Evolutionary conservation across 2,329 filamentous ascomycete species (phyloP), one percentile per base, ranked within the genome.

Genomic region (Xylariaceae sp.): DNA sequence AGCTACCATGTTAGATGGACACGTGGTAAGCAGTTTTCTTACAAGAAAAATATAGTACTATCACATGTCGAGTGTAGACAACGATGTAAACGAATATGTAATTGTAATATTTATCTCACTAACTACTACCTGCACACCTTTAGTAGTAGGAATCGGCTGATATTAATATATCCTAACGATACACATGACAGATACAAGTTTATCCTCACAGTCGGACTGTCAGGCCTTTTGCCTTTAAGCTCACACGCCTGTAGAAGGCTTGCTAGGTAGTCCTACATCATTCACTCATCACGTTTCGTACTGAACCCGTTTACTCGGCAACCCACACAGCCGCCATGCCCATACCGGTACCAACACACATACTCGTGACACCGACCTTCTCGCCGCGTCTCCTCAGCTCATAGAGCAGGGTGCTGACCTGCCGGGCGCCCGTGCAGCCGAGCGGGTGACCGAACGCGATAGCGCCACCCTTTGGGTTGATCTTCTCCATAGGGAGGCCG

Each of bases 341-440:
- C 95, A 98, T 98, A 50, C 92, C 94, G 2, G 94, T 98, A 48
- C 94, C 95, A 46, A 98, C 79, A 74, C 95, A 99, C 95, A 98
- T 98, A 75, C 89, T 94, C 26, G 92, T 97, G 37, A 96, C 87
- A 48, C 95, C 95, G 60, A 98, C 79, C 83, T 90, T 90, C 82
- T 95, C 84, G 56, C 88, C 87, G 51, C 86, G 95, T 73, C 94
- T 82, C 82, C 86, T 89, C 67, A 98, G 79, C 84, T 98, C 94
- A 66, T 92, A 96, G 63, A 98, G 79, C 69, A 98, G 78, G 9
- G 95, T 98, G 71, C 90, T 92, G 44, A 99, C 91, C 79, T 98
- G 95, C 71, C 95, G 85, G 8, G 94, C 92, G 49, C 95, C 95
- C 0, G 95, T 98, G 78, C 92, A 96, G 54, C 95, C 95, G 16